These are phyloP conservation scores for Spizellomyces punctatus DNA, from an alignment of 192 early-diverging fungal species.

Conservation along the genomic window DNA sequence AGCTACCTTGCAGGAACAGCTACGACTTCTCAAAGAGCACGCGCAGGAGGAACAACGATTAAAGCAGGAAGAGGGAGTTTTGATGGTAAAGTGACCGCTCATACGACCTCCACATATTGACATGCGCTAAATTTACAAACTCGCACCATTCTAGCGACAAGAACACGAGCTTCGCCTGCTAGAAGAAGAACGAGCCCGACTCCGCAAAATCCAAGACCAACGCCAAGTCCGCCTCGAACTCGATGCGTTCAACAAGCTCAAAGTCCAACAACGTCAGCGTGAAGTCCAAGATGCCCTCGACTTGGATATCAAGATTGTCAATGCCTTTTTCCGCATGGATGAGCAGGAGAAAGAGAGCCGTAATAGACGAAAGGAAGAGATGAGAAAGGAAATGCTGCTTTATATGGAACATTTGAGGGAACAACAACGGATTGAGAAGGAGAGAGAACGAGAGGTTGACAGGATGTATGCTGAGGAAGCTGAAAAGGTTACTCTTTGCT, in stretches of 20 bases:
- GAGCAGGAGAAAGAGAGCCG: constrained; percentile 36
- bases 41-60: constrained; percentile 47
- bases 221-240: constrained; percentile 45
- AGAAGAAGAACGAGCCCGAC: constrained; percentile 48
- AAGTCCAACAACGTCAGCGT: constrained; percentile 34
- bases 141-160: constrained; percentile 41
- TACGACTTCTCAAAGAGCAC: constrained; percentile 42
- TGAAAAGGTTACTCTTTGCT: constrained; percentile 38
- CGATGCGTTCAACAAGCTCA: constrained; percentile 53
- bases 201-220: constrained; percentile 44
- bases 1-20: constrained; percentile 44
- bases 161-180: constrained; percentile 40
- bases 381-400: constrained; percentile 47
- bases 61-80: constrained; percentile 50
- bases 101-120: background rate
- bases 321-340: constrained; percentile 49
- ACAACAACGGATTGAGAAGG: constrained; percentile 36
- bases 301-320: constrained; percentile 48
- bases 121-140: background rate
- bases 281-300: constrained; percentile 46
- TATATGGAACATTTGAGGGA: constrained; percentile 50
- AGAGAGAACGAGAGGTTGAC: constrained; percentile 47
- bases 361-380: constrained; percentile 37
- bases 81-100: constrained; percentile 41
- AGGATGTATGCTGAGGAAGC: constrained; percentile 43